A percentile compares a stretch with the other conserved stretches of the same genome.
These are phyloP conservation scores for Nemania diffusa DNA, from an alignment of 2,329 filamentous ascomycete genomes.

Conservation along the genomic window DNA sequence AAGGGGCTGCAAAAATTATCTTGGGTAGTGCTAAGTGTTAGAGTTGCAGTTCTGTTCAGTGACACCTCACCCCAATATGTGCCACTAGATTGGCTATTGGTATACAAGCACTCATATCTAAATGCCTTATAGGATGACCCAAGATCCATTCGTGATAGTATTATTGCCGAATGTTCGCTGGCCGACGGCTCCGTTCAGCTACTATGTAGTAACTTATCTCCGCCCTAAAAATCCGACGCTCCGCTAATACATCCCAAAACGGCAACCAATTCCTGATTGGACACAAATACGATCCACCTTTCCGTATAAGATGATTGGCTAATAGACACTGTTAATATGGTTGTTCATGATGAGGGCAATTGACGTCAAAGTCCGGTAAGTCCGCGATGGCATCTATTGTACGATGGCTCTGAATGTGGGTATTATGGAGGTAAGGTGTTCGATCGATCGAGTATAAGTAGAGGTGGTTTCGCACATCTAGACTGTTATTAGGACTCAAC, in stretches of 20 bases:
- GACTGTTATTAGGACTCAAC: neutral
- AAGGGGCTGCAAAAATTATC: too few species aligned
- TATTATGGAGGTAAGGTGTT: neutral
- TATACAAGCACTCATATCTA: too few species aligned
- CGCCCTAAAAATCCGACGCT: neutral
- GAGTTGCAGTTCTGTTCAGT: too few species aligned
- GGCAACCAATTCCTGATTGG: constrained; percentile 30
- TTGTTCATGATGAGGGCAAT: neutral
- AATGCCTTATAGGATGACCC: too few species aligned
- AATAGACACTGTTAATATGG: neutral
- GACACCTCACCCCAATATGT: too few species aligned
- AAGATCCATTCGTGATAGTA: too few species aligned
- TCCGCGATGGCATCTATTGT: constrained; percentile 13
- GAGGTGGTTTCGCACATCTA: neutral
- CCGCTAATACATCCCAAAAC: constrained; percentile 15
- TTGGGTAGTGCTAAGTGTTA: too few species aligned
- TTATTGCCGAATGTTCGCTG: neutral
- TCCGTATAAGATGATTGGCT: constrained; percentile 35
- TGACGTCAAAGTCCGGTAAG: constrained; percentile 31
- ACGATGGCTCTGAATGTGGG: neutral
- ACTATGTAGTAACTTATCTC: constrained; percentile 6
- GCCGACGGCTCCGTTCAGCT: neutral
- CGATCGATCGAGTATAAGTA: constrained; percentile 28
- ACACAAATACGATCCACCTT: neutral
- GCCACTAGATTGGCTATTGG: too few species aligned